These are phyloP conservation scores for Aegilops longissima DNA, from an alignment of 176 grass and related monocot genomes.

Conservation along the genomic window DNA sequence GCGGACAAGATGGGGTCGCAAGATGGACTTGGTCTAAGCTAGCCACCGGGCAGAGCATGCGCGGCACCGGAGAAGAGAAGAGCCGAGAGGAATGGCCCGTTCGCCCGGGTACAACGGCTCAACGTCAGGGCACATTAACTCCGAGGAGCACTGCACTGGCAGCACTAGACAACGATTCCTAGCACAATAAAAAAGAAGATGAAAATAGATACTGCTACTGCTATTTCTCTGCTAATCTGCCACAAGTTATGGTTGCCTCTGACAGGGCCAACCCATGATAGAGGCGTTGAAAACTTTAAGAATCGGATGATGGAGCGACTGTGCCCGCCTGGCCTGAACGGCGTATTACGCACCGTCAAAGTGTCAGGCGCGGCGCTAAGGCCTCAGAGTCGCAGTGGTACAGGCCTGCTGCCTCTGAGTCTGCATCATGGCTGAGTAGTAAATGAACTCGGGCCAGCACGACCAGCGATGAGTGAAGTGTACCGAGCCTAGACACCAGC, in stretches of 20 bases:
- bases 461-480: not conserved
- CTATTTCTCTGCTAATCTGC: not conserved
- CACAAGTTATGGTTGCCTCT: not conserved
- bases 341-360: not conserved
- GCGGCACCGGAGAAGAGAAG: not conserved
- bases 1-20: too few species aligned
- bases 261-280: constrained; percentile 34
- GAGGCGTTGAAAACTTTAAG: constrained; percentile 52
- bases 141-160: not conserved
- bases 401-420: not conserved
- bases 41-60: too few species aligned
- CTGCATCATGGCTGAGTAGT: not conserved
- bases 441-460: not conserved
- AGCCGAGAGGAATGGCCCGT: not conserved
- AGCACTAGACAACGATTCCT: not conserved
- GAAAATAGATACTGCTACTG: not conserved
- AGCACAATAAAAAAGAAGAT: not conserved
- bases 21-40: not conserved
- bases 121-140: not conserved
- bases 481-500: not conserved
- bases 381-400: not conserved
- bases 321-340: not conserved
- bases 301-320: not conserved
- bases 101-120: not conserved
- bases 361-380: not conserved